phyloP scores from a whole-genome alignment of 208 protist genomes.

The Trypanosoma conorhini region DNA sequence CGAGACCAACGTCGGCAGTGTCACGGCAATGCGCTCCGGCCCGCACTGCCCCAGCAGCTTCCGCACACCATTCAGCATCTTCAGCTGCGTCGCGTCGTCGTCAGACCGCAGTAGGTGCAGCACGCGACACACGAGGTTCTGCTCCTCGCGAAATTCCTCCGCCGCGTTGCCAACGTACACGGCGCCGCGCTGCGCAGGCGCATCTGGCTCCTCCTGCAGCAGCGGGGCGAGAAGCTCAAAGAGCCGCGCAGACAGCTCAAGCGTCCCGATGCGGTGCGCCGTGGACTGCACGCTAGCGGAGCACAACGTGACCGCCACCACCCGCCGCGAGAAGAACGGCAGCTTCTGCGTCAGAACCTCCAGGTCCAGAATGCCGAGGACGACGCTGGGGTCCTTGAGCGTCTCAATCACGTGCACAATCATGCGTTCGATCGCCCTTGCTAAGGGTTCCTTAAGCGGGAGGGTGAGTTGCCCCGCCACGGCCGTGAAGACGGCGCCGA shows the following conservation, averaged over 20 bases:
- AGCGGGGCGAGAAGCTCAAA: constrained; percentile 89
- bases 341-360: constrained; percentile 8
- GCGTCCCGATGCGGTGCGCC: constrained; percentile 38
- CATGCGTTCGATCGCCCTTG: constrained; percentile 13
- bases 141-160: constrained; percentile 92
- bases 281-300: constrained; percentile 25
- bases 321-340: constrained; percentile 8
- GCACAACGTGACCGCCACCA: constrained; percentile 22
- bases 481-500: constrained; percentile 34
- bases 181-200: constrained; percentile 27
- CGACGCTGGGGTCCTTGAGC: constrained; percentile 22
- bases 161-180: constrained; percentile 47
- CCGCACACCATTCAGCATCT: constrained; percentile 89
- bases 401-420: constrained; percentile 22
- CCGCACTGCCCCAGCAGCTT: constrained; percentile 90
- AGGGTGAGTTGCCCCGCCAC: constrained; percentile 35
- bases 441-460: not conserved
- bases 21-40: constrained; percentile 75
- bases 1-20: constrained; percentile 86
- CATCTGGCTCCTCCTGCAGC: constrained; percentile 69
- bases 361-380: constrained; percentile 19
- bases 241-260: constrained; percentile 67
- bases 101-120: constrained; percentile 88
- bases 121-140: constrained; percentile 88
- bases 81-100: constrained; percentile 77